Conservation (phyloP, 306 rosid genomes). For the Prunus salicina region DNA sequence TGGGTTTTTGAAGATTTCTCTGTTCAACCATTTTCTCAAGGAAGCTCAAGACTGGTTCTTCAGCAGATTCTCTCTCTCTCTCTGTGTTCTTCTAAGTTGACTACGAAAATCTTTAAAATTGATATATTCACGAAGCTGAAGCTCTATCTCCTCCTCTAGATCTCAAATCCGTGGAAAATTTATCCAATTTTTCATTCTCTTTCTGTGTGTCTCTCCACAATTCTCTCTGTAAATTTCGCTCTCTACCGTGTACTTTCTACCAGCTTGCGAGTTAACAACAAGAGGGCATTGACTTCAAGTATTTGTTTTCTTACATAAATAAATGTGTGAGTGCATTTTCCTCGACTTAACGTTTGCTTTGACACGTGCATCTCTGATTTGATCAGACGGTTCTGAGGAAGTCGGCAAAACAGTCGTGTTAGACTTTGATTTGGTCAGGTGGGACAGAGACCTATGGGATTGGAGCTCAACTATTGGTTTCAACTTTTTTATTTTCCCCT, state of each 20-base stretch:
- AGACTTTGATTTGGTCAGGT: background rate
- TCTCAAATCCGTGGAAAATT: conserved; percentile 37
- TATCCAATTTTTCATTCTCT: conserved; percentile 5
- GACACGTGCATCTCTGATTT: conserved; percentile 15
- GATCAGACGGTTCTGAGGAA: background rate
- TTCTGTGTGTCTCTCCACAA: conserved; percentile 5
- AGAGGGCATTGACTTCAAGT: conserved; percentile 45
- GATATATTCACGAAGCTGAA: conserved; percentile 20
- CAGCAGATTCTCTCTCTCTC: conserved; percentile 15
- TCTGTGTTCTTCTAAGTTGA: conserved; percentile 14
- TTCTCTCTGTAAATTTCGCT: conserved; percentile 25
- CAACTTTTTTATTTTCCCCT: background rate
- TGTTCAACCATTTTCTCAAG: conserved; percentile 1
- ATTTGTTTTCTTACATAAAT: background rate
- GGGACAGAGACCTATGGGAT: conserved; percentile 1
- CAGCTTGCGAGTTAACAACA: conserved; percentile 4
- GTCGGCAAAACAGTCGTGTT: background rate
- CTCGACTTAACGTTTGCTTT: conserved; percentile 30
- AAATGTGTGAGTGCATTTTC: conserved; percentile 15
- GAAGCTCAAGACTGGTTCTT: background rate
- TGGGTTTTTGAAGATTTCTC: conserved; percentile 2
- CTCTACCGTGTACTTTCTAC: conserved; percentile 22
- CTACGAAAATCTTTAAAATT: conserved; percentile 25
- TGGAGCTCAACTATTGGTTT: background rate
- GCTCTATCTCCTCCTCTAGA: conserved; percentile 26